Evolutionary conservation across 176 grass and related monocot genomes (phyloP), one percentile per base, ranked within the genome.

Genomic region (Carex cristatella): DNA sequence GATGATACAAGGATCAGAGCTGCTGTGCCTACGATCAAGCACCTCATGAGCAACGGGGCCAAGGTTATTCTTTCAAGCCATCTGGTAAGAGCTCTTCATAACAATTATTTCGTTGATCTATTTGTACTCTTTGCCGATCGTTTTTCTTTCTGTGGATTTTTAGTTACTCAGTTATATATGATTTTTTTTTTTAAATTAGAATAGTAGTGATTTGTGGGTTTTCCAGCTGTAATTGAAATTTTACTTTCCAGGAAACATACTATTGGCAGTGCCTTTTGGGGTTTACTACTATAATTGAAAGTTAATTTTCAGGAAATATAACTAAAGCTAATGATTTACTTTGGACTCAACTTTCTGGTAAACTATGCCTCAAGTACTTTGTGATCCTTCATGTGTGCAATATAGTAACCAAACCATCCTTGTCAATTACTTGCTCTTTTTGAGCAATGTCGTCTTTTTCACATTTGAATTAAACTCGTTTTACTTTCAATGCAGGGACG

Each of bases 1-100:
- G 86, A 88, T 40, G 86, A 88, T 83, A 88, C 86, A 10, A 72
- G 86, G 68, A 88, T 88, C 81, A 74, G 86, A 63, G 86, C 86
- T 75, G 80, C 86, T 1, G 86, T 88, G 51, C 86, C 86, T 18
- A 88, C 86, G 7, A 88, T 88, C 86, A 79, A 88, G 49, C 79
- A 88, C 23, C 77, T 72, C 42, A 65, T 91, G n/a, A 77, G 70
- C 63, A 81, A 72, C 10, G 83, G 71, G 12, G 64, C 51, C 84
- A 89, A 79, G 74, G 76, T 85, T 51, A 75, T 89, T 70, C 87
- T 89, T 30, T 61, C 69, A 7, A 88, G 58, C 40, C 86, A 88
- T 68, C 69, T 88, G 79, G 86, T 88, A 65, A 88, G 80, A 40
- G 18, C 49, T 38, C 54, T 76, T 51, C n/a, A 23, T 73, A 48